Evolutionary conservation across 164 flowering plant species (phyloP), one percentile per base, ranked within the genome.

Genomic region (Protea cynaroides): DNA sequence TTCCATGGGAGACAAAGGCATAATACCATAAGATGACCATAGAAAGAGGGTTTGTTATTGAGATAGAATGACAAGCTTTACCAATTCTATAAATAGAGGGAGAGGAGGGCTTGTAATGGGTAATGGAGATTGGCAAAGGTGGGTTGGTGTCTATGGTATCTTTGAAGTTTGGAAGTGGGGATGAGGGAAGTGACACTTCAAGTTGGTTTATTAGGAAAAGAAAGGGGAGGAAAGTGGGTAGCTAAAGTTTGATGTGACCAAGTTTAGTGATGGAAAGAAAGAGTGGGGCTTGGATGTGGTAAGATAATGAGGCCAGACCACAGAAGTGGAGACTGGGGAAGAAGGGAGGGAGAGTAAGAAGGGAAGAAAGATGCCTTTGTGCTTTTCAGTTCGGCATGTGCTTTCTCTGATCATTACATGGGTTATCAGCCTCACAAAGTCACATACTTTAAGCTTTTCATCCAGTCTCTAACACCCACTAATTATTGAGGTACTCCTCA

Each of bases 341-440:
- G 46, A 37, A 44, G 46, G 37, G 22, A 56, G 43, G 67, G 47
- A 22, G 40, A 15, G 47, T 64, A 56, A 29, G 34, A 29, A 29
- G 2, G 34, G 34, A 43, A 62, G 7, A 24, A 18, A 52, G 54
- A 62, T 25, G 37, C 61, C 63, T 38, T 36, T 57, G 61, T 74
- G 68, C 64, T 63, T 44, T 44, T 15, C 68, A 69, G 69, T 70
- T 72, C 63, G 68, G 76, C 88, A 82, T 86, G 88, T 86, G 88
- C 78, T 53, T 75, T 67, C 69, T 29, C 79, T 69, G 78, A 65
- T 75, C 74, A 75, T 68, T 59, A 58, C 69, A 58, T 62, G 56
- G 65, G 53, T 65, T 62, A 68, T 73, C 81, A 74, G 65, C 77
- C 34, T 29, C 34, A 29, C 46, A 62, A 72, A 66, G 4, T 29